Percentiles rank a stretch among this genome's conserved stretches.
These are phyloP conservation scores for Lodderomyces orthopsilosis DNA, from an alignment of 1,139 yeast species.

Conservation along the genomic window DNA sequence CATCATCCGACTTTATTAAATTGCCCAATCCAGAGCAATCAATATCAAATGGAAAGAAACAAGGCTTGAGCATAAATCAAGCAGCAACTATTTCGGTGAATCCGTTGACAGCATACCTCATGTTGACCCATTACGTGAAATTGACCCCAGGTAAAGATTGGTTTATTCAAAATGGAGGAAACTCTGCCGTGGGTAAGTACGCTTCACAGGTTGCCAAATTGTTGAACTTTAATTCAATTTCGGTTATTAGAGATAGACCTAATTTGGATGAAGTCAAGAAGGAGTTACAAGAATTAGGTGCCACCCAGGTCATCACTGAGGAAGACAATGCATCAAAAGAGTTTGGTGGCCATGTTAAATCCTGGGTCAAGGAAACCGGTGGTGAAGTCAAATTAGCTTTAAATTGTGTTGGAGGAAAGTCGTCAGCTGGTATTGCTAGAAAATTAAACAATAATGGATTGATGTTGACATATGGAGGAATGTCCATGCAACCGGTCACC, in stretches of 20 bases:
- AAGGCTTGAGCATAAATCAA: constrained; percentile 50
- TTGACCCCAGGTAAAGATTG: constrained; percentile 72
- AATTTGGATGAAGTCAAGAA: constrained; percentile 61
- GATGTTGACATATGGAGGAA: constrained; percentile 92
- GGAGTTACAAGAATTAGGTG: constrained; percentile 65
- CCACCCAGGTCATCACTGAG: constrained; percentile 88
- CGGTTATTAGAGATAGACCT: constrained; percentile 84
- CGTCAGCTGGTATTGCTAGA: constrained; percentile 76
- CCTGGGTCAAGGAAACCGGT: constrained; percentile 56
- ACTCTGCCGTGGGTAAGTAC: constrained; percentile 92
- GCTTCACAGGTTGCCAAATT: constrained; percentile 84
- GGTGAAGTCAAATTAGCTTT: constrained; percentile 70
- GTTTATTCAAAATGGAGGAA: constrained; percentile 96
- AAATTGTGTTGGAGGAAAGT: constrained; percentile 92
- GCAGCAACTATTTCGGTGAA: constrained; percentile 91
- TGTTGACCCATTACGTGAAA: constrained; percentile 70
- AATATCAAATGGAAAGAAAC: constrained; percentile 31
- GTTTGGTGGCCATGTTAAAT: constrained; percentile 58
- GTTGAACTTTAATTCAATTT: constrained; percentile 77
- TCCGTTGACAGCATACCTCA: constrained; percentile 88
- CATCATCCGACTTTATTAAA: constrained; percentile 48
- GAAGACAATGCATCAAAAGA: constrained; percentile 70
- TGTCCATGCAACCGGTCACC: constrained; percentile 92
- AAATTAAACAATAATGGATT: constrained; percentile 67
- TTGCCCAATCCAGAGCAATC: constrained; percentile 46